Base-by-base conservation (phyloP, 768 basidiomycete species). In the Termitomyces sp. region DNA sequence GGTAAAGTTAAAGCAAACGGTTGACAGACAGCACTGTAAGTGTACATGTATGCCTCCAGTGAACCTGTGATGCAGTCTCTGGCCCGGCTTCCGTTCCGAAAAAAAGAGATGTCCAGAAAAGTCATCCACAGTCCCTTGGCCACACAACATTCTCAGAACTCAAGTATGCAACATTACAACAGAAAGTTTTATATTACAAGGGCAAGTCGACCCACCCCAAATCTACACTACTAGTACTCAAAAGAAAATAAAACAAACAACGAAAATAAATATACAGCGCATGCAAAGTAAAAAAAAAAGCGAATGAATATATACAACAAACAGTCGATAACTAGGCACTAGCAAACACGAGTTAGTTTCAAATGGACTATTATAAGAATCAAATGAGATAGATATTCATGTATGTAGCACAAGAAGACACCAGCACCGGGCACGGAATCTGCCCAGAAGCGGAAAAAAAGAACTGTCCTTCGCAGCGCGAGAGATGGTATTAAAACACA, bases 311-410 rank as follows among this genome's bases (percentile, higher is more conserved):
- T n/a, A n/a, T n/a, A n/a, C n/a, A n/a, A n/a, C n/a, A n/a, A n/a
- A n/a, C n/a, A n/a, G n/a, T n/a, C n/a, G 47, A 53, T 62, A 59
- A 34, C 22, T 36, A 48, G 7, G 10, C 6, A 51, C 50, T 51
- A 54, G 39, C 16, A 10, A 54, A 8, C 7, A 42, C 20, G 15
- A 20, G 16, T n/a, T n/a, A n/a, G n/a, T n/a, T n/a, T n/a, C n/a
- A n/a, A n/a, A n/a, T n/a, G n/a, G n/a, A n/a, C n/a, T n/a, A n/a
- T n/a, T n/a, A n/a, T n/a, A n/a, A n/a, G n/a, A n/a, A n/a, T n/a
- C n/a, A n/a, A n/a, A 29, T 28, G 31, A 20, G 49, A 5, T 54
- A 26, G 47, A 42, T 18, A 58, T 45, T 36, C n/a, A n/a, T n/a
- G 15, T 36, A 36, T 3, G 36, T 34, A 2, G 13, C 10, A 34